Base-by-base conservation (phyloP, 257 asterid species). In the Solanum chmielewskii region DNA sequence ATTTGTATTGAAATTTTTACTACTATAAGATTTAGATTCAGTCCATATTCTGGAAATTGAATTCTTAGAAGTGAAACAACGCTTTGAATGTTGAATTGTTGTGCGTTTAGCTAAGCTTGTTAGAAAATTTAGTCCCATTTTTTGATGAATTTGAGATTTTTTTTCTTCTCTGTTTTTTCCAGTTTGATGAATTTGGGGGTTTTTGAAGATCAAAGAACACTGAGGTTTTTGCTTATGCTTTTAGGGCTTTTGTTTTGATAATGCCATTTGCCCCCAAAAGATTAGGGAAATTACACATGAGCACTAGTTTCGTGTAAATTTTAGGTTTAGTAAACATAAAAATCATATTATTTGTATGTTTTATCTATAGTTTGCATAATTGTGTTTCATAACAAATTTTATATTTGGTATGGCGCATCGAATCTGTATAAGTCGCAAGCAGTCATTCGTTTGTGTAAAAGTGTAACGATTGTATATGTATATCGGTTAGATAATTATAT, bases 81-180 rank as follows among this genome's bases (percentile, higher is more conserved):
- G 89, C 69, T 90, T 86, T 45, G 69, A 86, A 82, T 25, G 90
- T 11, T 49, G 90, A 76, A 76, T 70, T 70, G 77, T 47, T 89
- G 90, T 85, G 84, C 49, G 66, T 74, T 83, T 89, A 73, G 94
- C 69, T 88, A 90, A 60, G 87, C 81, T 71, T 86, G 86, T 71
- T 31, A 87, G 59, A 69, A 87, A 83, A 89, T 90, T 83, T 74
- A 94, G 89, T 88, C 92, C 90, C 94, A 93, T 92, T 64, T 62
- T 64, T 39, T 3, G 44, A 77, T 80, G 42, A 80, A 47, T 75
- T 33, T 35, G 80, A 31, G 42, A 31, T 7, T 33, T 33, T 64
- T 64, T 70, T 18, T 56, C 11, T 20, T 56, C 64, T 56, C 11
- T 20, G 11, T 56, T 56, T 56, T 20, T 56, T 20, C 64, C 64